Evolutionary conservation across 345 rosid genomes (phyloP).

Genomic region (Brassica rapa): DNA sequence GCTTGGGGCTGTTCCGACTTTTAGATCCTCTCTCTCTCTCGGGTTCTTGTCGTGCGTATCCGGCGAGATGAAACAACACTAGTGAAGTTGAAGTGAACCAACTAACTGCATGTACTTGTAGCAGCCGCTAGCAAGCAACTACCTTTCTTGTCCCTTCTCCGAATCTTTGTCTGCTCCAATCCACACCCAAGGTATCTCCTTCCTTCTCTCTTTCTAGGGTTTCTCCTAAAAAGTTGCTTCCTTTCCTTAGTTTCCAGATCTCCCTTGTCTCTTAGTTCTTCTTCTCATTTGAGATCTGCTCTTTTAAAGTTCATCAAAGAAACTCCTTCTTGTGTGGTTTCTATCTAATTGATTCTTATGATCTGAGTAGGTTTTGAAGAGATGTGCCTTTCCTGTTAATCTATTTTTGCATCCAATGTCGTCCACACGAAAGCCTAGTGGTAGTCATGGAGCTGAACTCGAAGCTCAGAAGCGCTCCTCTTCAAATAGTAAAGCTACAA

Average conservation of each 20-base stretch:
- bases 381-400: conserved; percentile 21
- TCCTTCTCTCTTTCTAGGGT: conserved; percentile 31
- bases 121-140: background rate
- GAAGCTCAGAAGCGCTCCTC: conserved; percentile 46
- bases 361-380: conserved; percentile 29
- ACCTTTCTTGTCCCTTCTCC: conserved; percentile 10
- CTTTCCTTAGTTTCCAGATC: conserved; percentile 24
- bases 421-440: conserved; percentile 44
- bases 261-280: conserved; percentile 4
- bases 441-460: conserved; percentile 42
- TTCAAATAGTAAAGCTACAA: conserved; percentile 34
- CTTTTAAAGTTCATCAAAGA: background rate
- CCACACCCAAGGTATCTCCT: conserved; percentile 31
- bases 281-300: conserved; percentile 29
- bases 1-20: conserved; percentile 16
- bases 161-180: conserved; percentile 28
- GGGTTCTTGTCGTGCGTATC: conserved; percentile 35
- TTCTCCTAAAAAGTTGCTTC: conserved; percentile 25
- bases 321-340: background rate
- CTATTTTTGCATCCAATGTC: conserved; percentile 12
- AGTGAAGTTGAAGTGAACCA: conserved; percentile 9
- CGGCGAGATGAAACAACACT: conserved; percentile 31
- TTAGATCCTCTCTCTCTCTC: background rate
- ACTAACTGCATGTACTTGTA: conserved; percentile 19
- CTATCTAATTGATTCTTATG: conserved; percentile 21